Conservation (phyloP, 1,139 yeast species). For the Debaryomyces singareniensis region DNA sequence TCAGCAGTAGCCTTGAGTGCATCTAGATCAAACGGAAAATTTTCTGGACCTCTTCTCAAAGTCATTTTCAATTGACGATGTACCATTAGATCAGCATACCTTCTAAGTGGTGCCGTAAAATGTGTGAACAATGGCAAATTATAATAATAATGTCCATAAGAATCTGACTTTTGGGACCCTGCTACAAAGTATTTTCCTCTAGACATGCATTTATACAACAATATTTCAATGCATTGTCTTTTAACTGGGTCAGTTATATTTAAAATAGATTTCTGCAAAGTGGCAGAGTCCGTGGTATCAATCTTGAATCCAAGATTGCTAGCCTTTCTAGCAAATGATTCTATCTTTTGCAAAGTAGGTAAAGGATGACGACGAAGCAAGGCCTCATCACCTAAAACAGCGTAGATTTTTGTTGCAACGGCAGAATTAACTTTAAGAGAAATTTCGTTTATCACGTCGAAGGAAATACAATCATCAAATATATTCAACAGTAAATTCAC, state of each 20-base stretch:
- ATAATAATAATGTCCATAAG: conserved; percentile 70
- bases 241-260: conserved; percentile 55
- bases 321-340: conserved; percentile 69
- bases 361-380: conserved; percentile 82
- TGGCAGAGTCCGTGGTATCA: conserved; percentile 70
- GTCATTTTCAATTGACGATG: conserved; percentile 83
- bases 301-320: conserved; percentile 59
- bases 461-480: conserved; percentile 56
- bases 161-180: conserved; percentile 79
- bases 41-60: conserved; percentile 27
- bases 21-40: conserved; percentile 45
- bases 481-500: conserved; percentile 68
- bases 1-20: conserved; percentile 78
- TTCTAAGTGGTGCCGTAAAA: conserved; percentile 85
- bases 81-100: conserved; percentile 88
- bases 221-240: conserved; percentile 73
- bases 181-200: conserved; percentile 86
- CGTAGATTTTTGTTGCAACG: conserved; percentile 74
- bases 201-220: conserved; percentile 74
- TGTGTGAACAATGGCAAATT: conserved; percentile 87
- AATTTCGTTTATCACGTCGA: conserved; percentile 64
- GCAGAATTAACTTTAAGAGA: conserved; percentile 78
- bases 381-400: conserved; percentile 73
- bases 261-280: conserved; percentile 68
- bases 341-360: conserved; percentile 79